Evolutionary conservation across 2,329 filamentous ascomycete species (phyloP).

Genomic region (Leptographium lundbergii): DNA sequence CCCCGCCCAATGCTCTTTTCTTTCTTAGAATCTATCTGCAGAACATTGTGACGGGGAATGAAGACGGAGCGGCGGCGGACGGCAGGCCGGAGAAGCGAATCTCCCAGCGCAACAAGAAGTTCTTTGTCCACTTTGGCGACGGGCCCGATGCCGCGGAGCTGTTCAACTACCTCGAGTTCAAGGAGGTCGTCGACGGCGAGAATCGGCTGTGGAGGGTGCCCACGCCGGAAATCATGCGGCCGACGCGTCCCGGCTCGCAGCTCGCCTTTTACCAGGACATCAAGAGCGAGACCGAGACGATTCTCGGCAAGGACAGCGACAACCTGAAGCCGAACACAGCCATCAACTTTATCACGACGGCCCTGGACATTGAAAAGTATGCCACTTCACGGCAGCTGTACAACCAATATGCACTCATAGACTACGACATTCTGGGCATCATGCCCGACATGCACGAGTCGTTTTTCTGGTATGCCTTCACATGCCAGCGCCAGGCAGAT

Average conservation of each 20-base stretch:
- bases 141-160: conserved; percentile 31
- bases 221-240: conserved; percentile 22
- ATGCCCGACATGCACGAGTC: conserved; percentile 13
- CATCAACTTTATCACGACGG: conserved; percentile 9
- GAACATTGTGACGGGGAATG: conserved; percentile 30
- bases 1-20: conserved; percentile 25
- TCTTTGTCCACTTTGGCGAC: conserved; percentile 37
- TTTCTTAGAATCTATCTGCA: conserved; percentile 40
- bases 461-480: conserved; percentile 16
- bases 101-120: conserved; percentile 44
- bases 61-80: conserved; percentile 18
- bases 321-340: conserved; percentile 17
- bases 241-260: conserved; percentile 26
- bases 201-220: conserved; percentile 26
- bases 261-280: conserved; percentile 38
- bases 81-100: conserved; percentile 23
- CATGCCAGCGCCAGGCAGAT: conserved; percentile 14
- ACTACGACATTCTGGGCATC: conserved; percentile 15
- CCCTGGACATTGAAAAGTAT: conserved; percentile 11
- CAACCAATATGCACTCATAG: conserved; percentile 2
- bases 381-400: neutral
- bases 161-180: conserved; percentile 36
- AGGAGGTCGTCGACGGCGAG: conserved; percentile 26
- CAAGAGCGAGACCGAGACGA: conserved; percentile 31
- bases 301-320: conserved; percentile 17